phyloP scores from a whole-genome alignment of 163 green algal genomes.

The Trebouxia gelatinosa region DNA sequence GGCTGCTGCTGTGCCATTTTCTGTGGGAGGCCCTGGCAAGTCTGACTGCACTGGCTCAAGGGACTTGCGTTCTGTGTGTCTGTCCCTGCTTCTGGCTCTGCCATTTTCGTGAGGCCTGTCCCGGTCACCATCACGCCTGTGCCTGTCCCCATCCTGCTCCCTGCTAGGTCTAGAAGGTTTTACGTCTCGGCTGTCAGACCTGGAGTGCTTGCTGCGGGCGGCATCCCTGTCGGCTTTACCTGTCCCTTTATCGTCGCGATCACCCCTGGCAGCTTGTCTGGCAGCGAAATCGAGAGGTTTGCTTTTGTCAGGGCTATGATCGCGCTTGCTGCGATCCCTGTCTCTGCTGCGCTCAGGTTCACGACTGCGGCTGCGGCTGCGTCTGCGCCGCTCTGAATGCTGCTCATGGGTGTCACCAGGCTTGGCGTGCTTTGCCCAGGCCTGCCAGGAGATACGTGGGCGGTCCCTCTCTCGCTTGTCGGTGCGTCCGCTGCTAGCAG shows the following conservation, averaged over 20 bases:
- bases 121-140: neutral
- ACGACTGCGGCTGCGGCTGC: constrained; percentile 10
- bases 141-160: constrained; percentile 7
- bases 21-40: neutral
- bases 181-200: constrained; percentile 23
- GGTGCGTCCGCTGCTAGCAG: no score
- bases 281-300: constrained; percentile 26
- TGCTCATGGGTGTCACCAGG: no score
- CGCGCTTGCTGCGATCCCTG: constrained; percentile 5
- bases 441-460: no score
- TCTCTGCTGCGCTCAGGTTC: constrained; percentile 25
- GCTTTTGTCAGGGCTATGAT: neutral
- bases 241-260: neutral
- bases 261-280: constrained; percentile 18
- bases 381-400: no score
- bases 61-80: neutral
- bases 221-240: constrained; percentile 11
- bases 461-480: no score
- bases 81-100: neutral
- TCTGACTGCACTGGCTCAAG: neutral
- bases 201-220: constrained; percentile 7
- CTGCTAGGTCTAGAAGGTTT: constrained; percentile 24
- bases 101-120: neutral
- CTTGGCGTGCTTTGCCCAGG: no score
- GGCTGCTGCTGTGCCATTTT: neutral